phyloP scores from a whole-genome alignment of 1,284 basidiomycete genomes.

The Phlebopus sp. region DNA sequence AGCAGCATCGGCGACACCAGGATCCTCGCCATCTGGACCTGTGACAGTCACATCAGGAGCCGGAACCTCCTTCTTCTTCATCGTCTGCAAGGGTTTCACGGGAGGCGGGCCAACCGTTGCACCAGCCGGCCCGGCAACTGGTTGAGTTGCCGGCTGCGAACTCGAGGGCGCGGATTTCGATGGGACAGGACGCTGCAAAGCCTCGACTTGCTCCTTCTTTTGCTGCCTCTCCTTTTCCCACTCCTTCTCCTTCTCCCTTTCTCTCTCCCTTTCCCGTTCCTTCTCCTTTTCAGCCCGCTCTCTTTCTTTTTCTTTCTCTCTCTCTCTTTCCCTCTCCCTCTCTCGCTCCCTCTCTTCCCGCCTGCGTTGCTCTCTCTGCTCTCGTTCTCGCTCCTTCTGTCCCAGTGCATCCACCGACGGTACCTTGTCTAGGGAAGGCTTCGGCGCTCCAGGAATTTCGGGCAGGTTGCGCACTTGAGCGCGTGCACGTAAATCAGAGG shows the following conservation, averaged over 20 bases:
- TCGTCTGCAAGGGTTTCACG: constrained; percentile 76
- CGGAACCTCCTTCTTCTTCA: constrained; percentile 54
- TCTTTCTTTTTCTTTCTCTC: constrained; percentile 31
- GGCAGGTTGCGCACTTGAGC: constrained; percentile 55
- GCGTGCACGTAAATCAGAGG: constrained; percentile 60
- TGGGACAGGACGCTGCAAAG: constrained; percentile 39
- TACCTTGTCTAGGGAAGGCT: constrained; percentile 33
- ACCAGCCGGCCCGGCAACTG: constrained; percentile 46
- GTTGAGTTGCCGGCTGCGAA: constrained; percentile 41
- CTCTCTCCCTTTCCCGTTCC: constrained; percentile 27
- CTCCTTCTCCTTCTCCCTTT: constrained; percentile 21
- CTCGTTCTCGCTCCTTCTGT: constrained; percentile 33
- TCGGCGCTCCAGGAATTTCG: constrained; percentile 26
- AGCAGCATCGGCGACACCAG: constrained; percentile 70
- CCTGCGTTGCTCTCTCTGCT: constrained; percentile 27
- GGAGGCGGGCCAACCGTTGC: constrained; percentile 52
- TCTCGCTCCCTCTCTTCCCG: constrained; percentile 30
- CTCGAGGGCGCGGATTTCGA: constrained; percentile 56
- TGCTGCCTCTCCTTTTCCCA: constrained; percentile 27
- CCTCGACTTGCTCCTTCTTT: constrained; percentile 26
- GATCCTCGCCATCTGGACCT: constrained; percentile 39
- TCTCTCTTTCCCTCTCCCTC: constrained; percentile 22
- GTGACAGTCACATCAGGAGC: constrained; percentile 42
- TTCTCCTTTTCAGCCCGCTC: constrained; percentile 31
- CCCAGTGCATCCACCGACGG: constrained; percentile 30